A percentile compares a stretch with the other conserved stretches of the same genome.
Evolutionary conservation across 108 stramenopile genomes (phyloP).

Genomic region (Fistulifera solaris): DNA sequence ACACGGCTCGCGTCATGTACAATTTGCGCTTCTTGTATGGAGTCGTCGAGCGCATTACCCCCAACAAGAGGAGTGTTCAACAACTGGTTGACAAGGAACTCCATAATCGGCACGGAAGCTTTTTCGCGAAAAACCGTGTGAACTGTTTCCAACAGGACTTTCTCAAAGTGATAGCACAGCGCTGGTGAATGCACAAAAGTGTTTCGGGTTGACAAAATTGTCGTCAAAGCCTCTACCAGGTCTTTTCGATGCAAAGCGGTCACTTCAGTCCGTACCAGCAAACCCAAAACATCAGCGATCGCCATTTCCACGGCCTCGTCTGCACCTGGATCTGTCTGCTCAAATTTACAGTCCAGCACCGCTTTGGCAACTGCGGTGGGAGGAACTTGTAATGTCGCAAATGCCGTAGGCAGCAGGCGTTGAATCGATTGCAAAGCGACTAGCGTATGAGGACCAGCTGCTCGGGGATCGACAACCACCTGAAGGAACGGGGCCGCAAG

Average conservation of each 20-base stretch:
- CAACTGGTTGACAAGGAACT: conserved; percentile 68
- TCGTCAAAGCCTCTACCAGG: conserved; percentile 65
- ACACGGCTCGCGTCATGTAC: conserved; percentile 57
- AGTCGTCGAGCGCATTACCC: conserved; percentile 28
- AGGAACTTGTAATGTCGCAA: background rate
- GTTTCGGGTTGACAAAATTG: conserved; percentile 71
- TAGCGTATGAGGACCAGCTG: conserved; percentile 80
- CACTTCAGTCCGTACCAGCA: conserved; percentile 20
- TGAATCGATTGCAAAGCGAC: conserved; percentile 65
- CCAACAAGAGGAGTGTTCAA: conserved; percentile 47
- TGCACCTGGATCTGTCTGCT: conserved; percentile 83
- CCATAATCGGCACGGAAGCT: conserved; percentile 32
- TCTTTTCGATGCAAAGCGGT: conserved; percentile 17
- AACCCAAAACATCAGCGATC: conserved; percentile 67
- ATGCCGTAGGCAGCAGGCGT: conserved; percentile 44
- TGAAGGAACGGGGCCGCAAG: conserved; percentile 58
- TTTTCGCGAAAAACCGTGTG: conserved; percentile 34
- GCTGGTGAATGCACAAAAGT: conserved; percentile 75
- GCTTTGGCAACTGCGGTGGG: conserved; percentile 31
- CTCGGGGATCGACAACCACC: conserved; percentile 79
- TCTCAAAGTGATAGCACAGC: conserved; percentile 74
- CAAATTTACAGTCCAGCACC: conserved; percentile 72
- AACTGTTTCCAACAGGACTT: conserved; percentile 57
- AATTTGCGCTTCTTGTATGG: conserved; percentile 37
- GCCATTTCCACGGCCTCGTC: conserved; percentile 91